A percentile compares a stretch with the other conserved stretches of the same genome.
Evolutionary conservation across 2,329 filamentous ascomycete species (phyloP).

Genomic region (Talaromyces sp.): DNA sequence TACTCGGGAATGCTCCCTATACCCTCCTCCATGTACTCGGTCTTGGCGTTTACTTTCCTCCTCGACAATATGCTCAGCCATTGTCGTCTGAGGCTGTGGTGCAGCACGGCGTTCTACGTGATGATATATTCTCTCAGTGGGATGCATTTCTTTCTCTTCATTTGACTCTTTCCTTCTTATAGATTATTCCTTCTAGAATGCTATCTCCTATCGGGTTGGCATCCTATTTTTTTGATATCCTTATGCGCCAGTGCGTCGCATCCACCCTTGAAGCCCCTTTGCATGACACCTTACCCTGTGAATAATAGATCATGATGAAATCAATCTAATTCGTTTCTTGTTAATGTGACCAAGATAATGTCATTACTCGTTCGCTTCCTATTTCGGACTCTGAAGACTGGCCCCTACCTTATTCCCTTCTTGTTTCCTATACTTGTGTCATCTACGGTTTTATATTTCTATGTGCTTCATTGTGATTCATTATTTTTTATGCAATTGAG

Average conservation of each 20-base stretch:
- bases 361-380: not conserved
- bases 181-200: constrained; percentile 15
- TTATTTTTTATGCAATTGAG: not conserved
- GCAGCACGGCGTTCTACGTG: constrained; percentile 13
- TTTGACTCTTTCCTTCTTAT: constrained; percentile 7
- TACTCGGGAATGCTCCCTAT: not conserved
- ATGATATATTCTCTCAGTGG: not conserved
- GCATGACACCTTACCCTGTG: constrained; percentile 12
- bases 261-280: not conserved
- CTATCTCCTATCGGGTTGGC: not conserved
- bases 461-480: not conserved
- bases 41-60: not conserved
- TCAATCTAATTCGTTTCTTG: not conserved
- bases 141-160: not conserved
- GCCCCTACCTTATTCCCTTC: not conserved
- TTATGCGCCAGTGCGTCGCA: constrained; percentile 6
- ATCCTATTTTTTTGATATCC: constrained; percentile 16
- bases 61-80: not conserved
- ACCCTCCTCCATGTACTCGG: not conserved
- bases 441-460: not conserved
- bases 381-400: not conserved
- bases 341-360: constrained; percentile 1
- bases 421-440: not conserved
- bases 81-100: not conserved
- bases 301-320: constrained; percentile 13